Base-by-base conservation (phyloP, 2,329 filamentous ascomycete genomes). In the Arthrobotrys sinensis region DNA sequence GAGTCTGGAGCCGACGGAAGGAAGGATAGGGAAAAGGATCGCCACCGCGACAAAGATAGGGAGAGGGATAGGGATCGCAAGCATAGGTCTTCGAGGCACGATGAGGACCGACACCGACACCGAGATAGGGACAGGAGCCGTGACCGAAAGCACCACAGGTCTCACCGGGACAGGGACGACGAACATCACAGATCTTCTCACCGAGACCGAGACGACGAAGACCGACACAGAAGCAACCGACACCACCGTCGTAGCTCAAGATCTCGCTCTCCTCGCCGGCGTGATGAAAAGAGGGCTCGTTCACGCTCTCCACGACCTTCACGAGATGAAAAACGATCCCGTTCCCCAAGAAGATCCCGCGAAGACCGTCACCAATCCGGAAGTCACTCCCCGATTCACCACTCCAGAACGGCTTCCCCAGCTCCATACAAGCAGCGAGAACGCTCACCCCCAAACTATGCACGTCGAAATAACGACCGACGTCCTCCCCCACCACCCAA, bases 121-220 rank as follows among this genome's bases (percentile, higher is more conserved):
- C 80, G 80, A 71, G 82, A 80, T 0, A 87, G 88, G 12, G 85
- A 87, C 3, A 84, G 82, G 73, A 85, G 85, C 50, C 71, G 76
- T 67, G 86, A 87, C 50, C 86, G 86, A 77, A 86, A 84, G 60
- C 85, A 86, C 50, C 73, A 79, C 36, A 75, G 71, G 50, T 80
- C 81, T 57, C 86, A 86, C 73, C 84, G 85, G 14, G 85, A 86
- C 78, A 85, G 76, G 67, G 86, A 87, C 50, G 86, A 86, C 76
- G 86, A 84, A 63, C 85, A 86, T 43, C 75, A 79, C 32, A 75
- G 66, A 57, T 80, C 81, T 53, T 80, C 81, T 52, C 85, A 86
- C 78, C 85, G 85, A 50, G 83, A 80, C 53, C 80, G 83, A 52
- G 81, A 83, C 50, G 83, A 84, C 19, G 83, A 84, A 8, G 82